Evolutionary conservation across 2,329 filamentous ascomycete species (phyloP).

Genomic region (Fusarium odoratissimum): DNA sequence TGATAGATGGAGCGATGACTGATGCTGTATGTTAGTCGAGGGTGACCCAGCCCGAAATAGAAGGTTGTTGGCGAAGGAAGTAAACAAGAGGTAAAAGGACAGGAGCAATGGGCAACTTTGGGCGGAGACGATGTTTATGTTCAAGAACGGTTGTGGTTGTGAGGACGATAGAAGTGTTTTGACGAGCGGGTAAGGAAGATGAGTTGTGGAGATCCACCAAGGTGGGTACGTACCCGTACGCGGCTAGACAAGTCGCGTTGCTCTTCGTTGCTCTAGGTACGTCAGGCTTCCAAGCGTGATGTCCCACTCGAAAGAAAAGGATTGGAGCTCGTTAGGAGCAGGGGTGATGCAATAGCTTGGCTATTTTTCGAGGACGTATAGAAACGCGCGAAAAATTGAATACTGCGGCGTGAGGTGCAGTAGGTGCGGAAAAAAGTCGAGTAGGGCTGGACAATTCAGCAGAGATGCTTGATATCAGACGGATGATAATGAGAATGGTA

Average conservation of each 20-base stretch:
- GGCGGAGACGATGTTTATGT: constrained; percentile 52
- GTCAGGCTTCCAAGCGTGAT: constrained; percentile 45
- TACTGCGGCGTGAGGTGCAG: constrained; percentile 20
- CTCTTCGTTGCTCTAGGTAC: constrained; percentile 48
- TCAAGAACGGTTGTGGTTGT: constrained; percentile 47
- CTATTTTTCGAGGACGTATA: constrained; percentile 34
- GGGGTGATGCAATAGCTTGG: constrained; percentile 23
- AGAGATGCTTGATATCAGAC: constrained; percentile 5
- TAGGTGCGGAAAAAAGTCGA: constrained; percentile 6
- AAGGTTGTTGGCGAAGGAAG: constrained; percentile 33
- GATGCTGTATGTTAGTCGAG: constrained; percentile 46
- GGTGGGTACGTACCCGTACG: constrained; percentile 50
- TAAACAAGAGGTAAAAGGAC: constrained; percentile 42
- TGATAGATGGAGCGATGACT: constrained; percentile 45
- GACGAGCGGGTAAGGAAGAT: constrained; percentile 51
- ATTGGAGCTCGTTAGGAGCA: constrained; percentile 36
- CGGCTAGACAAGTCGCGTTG: constrained; percentile 48
- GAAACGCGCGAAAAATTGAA: constrained; percentile 32
- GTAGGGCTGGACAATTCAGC: constrained; percentile 6
- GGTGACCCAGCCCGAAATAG: constrained; percentile 33
- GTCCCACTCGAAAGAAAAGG: constrained; percentile 44
- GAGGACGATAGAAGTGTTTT: constrained; percentile 52
- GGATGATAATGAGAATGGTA: constrained; percentile 10
- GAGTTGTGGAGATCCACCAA: constrained; percentile 37
- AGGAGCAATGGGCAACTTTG: constrained; percentile 41